phyloP scores from a whole-genome alignment of 1,284 basidiomycete species.

The Volvariella volvacea region DNA sequence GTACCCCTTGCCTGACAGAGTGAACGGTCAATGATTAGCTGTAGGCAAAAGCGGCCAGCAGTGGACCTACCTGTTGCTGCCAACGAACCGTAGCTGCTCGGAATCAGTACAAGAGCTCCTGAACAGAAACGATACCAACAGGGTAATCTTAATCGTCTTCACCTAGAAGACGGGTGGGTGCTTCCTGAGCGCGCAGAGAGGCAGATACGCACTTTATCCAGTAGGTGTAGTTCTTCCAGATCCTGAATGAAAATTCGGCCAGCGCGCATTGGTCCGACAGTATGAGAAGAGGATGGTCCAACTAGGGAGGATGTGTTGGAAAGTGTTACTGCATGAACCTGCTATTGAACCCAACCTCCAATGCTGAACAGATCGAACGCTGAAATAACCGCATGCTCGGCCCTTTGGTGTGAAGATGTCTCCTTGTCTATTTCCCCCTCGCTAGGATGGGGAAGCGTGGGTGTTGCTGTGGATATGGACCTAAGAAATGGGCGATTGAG shows the following conservation, averaged over 20 bases:
- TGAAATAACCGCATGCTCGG: slow-evolving; percentile 91
- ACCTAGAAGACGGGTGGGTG: slow-evolving; percentile 36
- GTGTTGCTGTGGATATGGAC: no score
- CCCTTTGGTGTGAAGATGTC: slow-evolving; percentile 18
- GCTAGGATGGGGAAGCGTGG: no score
- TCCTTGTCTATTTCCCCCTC: background rate
- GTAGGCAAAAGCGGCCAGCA: slow-evolving; percentile 4
- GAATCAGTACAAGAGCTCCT: no score
- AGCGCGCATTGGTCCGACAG: slow-evolving; percentile 90
- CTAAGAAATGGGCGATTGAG: no score
- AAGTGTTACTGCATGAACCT: slow-evolving; percentile 7
- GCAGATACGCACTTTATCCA: slow-evolving; percentile 52
- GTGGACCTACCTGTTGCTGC: slow-evolving; percentile 60
- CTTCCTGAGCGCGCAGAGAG: background rate
- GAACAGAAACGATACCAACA: slow-evolving; percentile 41
- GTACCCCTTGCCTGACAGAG: slow-evolving; percentile 72
- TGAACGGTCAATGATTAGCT: slow-evolving; percentile 2
- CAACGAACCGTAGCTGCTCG: slow-evolving; percentile 63
- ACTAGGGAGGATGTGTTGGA: slow-evolving; percentile 20
- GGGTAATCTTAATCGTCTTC: slow-evolving; percentile 75
- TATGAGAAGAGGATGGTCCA: slow-evolving; percentile 43
- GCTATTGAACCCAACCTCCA: slow-evolving; percentile 47
- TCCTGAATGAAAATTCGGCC: slow-evolving; percentile 84
- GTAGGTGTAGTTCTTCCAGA: slow-evolving; percentile 60
- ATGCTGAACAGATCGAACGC: slow-evolving; percentile 94